Base-by-base conservation (phyloP, 495 filamentous ascomycete genomes). In the Aspergillus mulundensis region DNA sequence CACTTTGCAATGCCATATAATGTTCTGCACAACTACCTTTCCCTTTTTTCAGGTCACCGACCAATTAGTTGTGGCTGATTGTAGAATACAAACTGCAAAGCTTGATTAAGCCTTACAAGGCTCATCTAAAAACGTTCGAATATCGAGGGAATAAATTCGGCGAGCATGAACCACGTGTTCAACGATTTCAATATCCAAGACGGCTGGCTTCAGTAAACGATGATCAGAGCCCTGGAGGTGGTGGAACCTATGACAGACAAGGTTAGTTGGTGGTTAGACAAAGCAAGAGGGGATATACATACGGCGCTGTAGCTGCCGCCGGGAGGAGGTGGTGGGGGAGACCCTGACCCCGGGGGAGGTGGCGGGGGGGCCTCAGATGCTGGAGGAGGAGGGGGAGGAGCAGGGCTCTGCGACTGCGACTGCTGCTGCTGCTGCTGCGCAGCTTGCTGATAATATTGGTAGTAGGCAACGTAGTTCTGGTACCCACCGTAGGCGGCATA, bases 401-500 rank as follows among this genome's bases (percentile, higher is more conserved):
- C 78, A 60, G 67, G 54, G 44, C 52, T 70, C 65, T 62, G 78
- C 60, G 48, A 70, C 65, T 57, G 75, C 72, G n/a, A 28, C 25
- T 46, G 78, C 66, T 70, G 70, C 46, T 75, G 70, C 58, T 79
- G 78, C 50, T 77, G 79, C 53, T 83, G 81, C 38, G 77, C 77
- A 39, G 76, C 78, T 61, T 84, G 79, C 56, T 86, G 83, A 53
- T 90, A 87, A 65, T 91, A 90, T 63, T 87, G 83, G 60, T 84
- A 85, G 64, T 78, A 76, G 34, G 74, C 73, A 47, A 89, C 76
- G 54, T 95, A 92, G 39, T 82, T 84, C 59, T 83, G 79, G 64
- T 94, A 94, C 23, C 94, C 94, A 54, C 94, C 94, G 58, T 95
- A 97, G 24, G 88, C 86, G 4, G 90, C 91, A 67, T 97, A 98